Conservation (phyloP, 495 filamentous ascomycete genomes). For the Penicillium maclennaniae region DNA sequence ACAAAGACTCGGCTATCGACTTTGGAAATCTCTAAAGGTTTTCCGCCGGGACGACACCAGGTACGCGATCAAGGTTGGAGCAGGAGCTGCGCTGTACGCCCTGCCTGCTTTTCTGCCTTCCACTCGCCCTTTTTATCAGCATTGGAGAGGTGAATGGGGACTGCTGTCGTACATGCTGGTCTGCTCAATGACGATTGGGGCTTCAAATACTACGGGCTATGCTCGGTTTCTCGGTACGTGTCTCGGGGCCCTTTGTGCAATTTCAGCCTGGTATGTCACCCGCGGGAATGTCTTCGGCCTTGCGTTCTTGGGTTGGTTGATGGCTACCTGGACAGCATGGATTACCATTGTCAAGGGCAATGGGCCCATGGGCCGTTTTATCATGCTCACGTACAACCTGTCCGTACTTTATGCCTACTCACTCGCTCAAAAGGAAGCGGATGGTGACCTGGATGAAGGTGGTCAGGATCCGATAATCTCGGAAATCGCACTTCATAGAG, state of each 20-base stretch:
- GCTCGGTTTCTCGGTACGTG: conserved; percentile 85
- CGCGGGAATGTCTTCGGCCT: conserved; percentile 68
- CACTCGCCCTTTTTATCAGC: conserved; percentile 74
- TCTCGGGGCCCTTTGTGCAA: conserved; percentile 71
- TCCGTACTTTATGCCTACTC: conserved; percentile 93
- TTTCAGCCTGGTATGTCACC: conserved; percentile 71
- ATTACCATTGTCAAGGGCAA: conserved; percentile 80
- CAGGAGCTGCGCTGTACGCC: conserved; percentile 82
- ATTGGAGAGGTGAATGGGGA: conserved; percentile 97
- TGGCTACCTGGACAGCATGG: conserved; percentile 80
- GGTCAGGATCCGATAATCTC: conserved; percentile 76
- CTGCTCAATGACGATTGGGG: conserved; percentile 94
- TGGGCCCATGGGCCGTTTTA: conserved; percentile 88
- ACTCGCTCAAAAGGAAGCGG: conserved; percentile 68
- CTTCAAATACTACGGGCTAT: conserved; percentile 86
- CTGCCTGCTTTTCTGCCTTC: conserved; percentile 76
- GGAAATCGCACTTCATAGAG: conserved; percentile 86
- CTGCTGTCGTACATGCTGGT: conserved; percentile 97
- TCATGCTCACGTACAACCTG: conserved; percentile 94
- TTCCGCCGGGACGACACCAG: conserved; percentile 65
- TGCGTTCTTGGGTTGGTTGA: conserved; percentile 71
- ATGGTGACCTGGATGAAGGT: conserved; percentile 74
- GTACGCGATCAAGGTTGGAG: conserved; percentile 89
- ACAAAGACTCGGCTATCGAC: conserved; percentile 41
- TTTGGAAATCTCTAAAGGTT: conserved; percentile 56